Base-by-base conservation (phyloP, 192 early-diverging fungal genomes). In the Rhizophlyctis rosea region DNA sequence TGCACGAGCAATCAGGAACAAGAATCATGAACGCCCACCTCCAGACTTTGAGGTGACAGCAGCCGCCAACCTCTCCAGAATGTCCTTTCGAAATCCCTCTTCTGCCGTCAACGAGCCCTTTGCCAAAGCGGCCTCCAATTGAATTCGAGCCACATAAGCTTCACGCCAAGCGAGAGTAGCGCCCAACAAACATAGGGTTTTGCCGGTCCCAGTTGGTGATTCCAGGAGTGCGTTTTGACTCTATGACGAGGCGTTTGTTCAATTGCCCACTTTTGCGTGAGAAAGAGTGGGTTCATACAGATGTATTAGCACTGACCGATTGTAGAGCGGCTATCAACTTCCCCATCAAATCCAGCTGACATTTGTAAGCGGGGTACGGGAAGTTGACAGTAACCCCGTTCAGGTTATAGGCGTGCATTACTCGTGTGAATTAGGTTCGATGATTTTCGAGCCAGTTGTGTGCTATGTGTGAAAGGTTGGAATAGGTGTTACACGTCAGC, bases 101-200 rank as follows among this genome's bases (percentile, higher is more conserved):
- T n/a, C n/a, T n/a, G n/a, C n/a, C n/a, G n/a, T n/a, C n/a, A n/a
- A n/a, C 57, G 32, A 9, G n/a, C 27, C 34, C 4, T 49, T 30
- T 24, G 32, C 31, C 34, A 7, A 65, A 5, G 4, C 25, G 34
- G 32, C 54, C 34, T 32, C 47, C 24, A 72, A 34, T 52, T 64
- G 61, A 5, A 29, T 62, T 47, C 65, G 65, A 34, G 73, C 71
- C 35, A 69, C 59, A 47, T 69, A 73, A 7, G 67, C 60, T 36
- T 78, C 71, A 23, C 77, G 59, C 90, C 90, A 92, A 0, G 85
- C 87, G 30, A 93, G 67, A 0, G 77, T 69, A 0, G 89, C 79
- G 57, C 88, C 88, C 21, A 93, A 64, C 29, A 93, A 57, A 0
- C 86, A 85, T 29, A 93, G 58, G 2, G 89, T 87, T 63, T 93